Conservation (phyloP, 495 filamentous ascomycete genomes). For the Venustampulla echinocandica region DNA sequence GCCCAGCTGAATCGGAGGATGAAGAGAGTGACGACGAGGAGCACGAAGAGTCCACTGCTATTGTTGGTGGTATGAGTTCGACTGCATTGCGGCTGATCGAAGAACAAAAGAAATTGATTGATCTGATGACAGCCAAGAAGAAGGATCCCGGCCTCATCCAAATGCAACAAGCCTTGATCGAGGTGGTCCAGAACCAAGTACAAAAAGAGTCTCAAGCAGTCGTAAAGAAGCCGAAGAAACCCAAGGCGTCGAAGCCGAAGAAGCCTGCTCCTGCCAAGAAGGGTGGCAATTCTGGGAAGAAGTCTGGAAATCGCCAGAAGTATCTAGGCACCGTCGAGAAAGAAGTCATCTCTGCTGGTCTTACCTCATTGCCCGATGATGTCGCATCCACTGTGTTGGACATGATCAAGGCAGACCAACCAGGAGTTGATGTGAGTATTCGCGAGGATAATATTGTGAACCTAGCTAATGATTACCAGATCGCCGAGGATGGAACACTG, state of each 20-base stretch:
- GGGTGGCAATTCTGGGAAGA: constrained; percentile 41
- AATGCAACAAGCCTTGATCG: constrained; percentile 42
- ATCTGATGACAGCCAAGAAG: constrained; percentile 58
- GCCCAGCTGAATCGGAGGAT: constrained; percentile 59
- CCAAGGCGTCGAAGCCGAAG: constrained; percentile 30
- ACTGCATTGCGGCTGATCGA: constrained; percentile 33
- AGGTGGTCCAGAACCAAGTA: constrained; percentile 38
- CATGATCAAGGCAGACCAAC: constrained; percentile 83
- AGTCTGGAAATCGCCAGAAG: constrained; percentile 40
- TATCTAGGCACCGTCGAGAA: constrained; percentile 69
- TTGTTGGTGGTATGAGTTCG: constrained; percentile 1
- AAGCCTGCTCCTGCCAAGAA: constrained; percentile 28
- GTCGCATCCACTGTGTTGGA: constrained; percentile 73
- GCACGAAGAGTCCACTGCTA: constrained; percentile 20
- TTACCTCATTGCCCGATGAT: constrained; percentile 61
- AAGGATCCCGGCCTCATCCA: constrained; percentile 51
- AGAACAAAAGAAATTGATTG: constrained; percentile 56
- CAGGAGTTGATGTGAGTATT: constrained; percentile 48
- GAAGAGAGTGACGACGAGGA: constrained; percentile 54
- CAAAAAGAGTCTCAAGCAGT: constrained; percentile 35
- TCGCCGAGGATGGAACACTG: constrained; percentile 65
- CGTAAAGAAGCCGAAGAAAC: constrained; percentile 35
- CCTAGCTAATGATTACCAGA: constrained; percentile 23
- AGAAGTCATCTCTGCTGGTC: constrained; percentile 74
- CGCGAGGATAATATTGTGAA: constrained; percentile 5